Conservation (phyloP, 2,329 filamentous ascomycete genomes). For the Pestalotiopsis sp. region DNA sequence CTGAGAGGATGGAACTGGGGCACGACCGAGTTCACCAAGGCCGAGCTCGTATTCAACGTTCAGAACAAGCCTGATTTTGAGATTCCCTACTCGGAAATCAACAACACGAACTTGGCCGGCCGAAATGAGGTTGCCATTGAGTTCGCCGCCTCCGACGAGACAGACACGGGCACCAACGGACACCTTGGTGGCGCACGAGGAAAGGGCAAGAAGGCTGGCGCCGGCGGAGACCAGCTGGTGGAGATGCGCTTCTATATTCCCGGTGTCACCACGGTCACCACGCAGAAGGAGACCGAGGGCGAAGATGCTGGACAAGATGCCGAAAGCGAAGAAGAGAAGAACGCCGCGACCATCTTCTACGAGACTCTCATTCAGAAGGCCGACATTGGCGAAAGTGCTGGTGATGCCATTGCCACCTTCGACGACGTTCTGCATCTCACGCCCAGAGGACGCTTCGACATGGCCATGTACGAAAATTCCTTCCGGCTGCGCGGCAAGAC, state of each 20-base stretch:
- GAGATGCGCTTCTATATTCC: constrained; percentile 99
- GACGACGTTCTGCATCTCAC: constrained; percentile 96
- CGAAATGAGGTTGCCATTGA: constrained; percentile 98
- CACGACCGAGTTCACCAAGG: constrained; percentile 94
- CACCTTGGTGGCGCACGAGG: constrained; percentile 71
- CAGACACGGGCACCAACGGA: constrained; percentile 73
- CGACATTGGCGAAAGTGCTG: constrained; percentile 98
- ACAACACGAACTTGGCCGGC: constrained; percentile 95
- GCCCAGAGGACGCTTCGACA: constrained; percentile 97
- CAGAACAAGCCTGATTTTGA: constrained; percentile 97
- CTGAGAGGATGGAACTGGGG: constrained; percentile 99
- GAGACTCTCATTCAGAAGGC: constrained; percentile 98
- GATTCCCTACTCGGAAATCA: constrained; percentile 94
- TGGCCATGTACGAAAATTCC: constrained; percentile 98
- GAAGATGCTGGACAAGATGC: constrained; percentile 71
- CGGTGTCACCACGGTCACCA: constrained; percentile 80
- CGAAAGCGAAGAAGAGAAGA: constrained; percentile 84
- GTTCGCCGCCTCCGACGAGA: constrained; percentile 74
- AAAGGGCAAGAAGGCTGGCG: constrained; percentile 86
- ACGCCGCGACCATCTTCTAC: constrained; percentile 96
- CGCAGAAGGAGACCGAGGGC: constrained; percentile 73
- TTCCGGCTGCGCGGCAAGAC: constrained; percentile 98
- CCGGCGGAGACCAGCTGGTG: constrained; percentile 87
- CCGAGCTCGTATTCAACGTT: constrained; percentile 94
- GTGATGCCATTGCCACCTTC: constrained; percentile 97